Evolutionary conservation across 2,329 filamentous ascomycete species (phyloP), one percentile per base, ranked within the genome.

Genomic region (Calonectria pseudoreteaudii): DNA sequence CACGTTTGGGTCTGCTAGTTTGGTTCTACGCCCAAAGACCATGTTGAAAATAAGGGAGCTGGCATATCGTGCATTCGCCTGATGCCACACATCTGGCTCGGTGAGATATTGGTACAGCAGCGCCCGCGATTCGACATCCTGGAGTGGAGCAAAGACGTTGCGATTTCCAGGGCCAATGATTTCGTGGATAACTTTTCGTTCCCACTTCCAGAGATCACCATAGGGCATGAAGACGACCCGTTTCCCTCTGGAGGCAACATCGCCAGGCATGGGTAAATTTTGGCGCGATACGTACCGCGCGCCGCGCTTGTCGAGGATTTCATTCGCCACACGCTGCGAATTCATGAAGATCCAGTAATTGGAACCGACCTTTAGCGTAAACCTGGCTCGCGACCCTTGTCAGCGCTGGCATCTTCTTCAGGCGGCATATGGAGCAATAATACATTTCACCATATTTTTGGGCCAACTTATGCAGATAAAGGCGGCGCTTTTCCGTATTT

Each of bases 201-300:
- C 44, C 70, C 47, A 65, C 66, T 65, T 69, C 70, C 70, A 72
- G 34, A 65, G 70, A 18, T 65, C 50, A 0, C 49, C 58, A n/a
- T 72, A 72, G 4, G 70, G 70, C 70, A 72, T 72, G 38, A 72
- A 65, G 30, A 72, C 66, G 28, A 72, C 44, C 4, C 70, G 56
- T 23, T 68, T 70, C 10, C 64, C 62, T 8, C 41, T n/a, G n/a
- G n/a, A 47, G n/a, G 44, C 44, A 47, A 47, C 44, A 4, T 47
- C 44, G 13, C 20, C 44, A 23, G 44, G 44, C 44, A 47, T 47
- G 20, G 44, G 44, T 23, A 47, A n/a, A 23, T 47, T 47, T 23
- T 47, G 44, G 44, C 44, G 44, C 9, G 44, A 47, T 23, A 47
- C 23, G n/a, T 47, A 47, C 20, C 44, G 56, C 26, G 68, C 68